phyloP scores from a whole-genome alignment of 768 basidiomycete genomes.

The Serpula lacrymans region DNA sequence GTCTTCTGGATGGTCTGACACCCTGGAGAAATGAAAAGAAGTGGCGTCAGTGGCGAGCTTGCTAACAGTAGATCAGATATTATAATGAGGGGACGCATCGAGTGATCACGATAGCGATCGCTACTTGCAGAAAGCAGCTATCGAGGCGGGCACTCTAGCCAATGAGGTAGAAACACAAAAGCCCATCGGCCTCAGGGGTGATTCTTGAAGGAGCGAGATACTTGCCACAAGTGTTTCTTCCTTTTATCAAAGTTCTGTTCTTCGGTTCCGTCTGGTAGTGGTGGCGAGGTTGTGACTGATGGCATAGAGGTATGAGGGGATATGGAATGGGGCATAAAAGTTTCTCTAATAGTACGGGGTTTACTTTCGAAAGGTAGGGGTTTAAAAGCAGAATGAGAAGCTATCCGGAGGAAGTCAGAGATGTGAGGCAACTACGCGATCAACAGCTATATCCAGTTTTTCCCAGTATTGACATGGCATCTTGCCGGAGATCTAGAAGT shows the following conservation, averaged over 20 bases:
- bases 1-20: too few species aligned
- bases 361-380: slow-evolving; percentile 20
- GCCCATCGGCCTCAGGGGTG: too few species aligned
- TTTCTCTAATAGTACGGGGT: too few species aligned
- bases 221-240: slow-evolving; percentile 34
- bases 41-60: too few species aligned
- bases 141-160: too few species aligned
- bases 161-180: too few species aligned
- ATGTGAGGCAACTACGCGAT: slow-evolving; percentile 36
- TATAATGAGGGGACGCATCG: too few species aligned
- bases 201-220: slow-evolving; percentile 9
- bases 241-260: slow-evolving; percentile 34
- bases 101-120: too few species aligned
- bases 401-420: slow-evolving; percentile 31
- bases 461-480: slow-evolving; percentile 32
- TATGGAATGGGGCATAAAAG: slow-evolving; percentile 21
- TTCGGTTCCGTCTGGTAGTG: slow-evolving; percentile 15
- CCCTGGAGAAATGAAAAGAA: too few species aligned
- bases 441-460: slow-evolving; percentile 35
- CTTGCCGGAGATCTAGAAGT: slow-evolving; percentile 34
- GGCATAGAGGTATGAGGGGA: slow-evolving; percentile 20
- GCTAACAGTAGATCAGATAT: too few species aligned
- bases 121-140: too few species aligned
- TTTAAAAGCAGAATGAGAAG: slow-evolving; percentile 25
- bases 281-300: slow-evolving; percentile 17